Base-by-base conservation (phyloP, 352 stramenopile species). In the Pythium biforme region DNA sequence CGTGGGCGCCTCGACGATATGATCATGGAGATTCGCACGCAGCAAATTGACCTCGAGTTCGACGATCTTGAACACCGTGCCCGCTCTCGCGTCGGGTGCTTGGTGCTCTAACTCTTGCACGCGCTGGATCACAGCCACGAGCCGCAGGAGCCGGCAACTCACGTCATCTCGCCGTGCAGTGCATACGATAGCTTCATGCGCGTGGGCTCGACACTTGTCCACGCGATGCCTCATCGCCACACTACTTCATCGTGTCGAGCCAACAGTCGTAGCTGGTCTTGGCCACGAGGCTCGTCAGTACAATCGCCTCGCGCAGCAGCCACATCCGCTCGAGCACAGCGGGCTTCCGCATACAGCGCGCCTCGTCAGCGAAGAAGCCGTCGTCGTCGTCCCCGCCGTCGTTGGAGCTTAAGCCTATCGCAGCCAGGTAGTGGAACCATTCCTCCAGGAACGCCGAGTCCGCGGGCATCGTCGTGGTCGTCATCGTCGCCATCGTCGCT, bases 211-310 rank as follows among this genome's bases (percentile, higher is more conserved):
- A n/a, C n/a, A n/a, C n/a, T n/a, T n/a, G n/a, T n/a, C n/a, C n/a
- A n/a, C n/a, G n/a, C n/a, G n/a, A n/a, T n/a, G n/a, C n/a, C n/a
- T n/a, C n/a, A 14, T 41, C 34, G 34, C 34, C 34, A 41, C 7
- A 48, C 41, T 57, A 20, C 3, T 15, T 20, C 20, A 47, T 15
- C 19, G 34, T 31, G 4, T 2, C 12, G 22, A 57, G 20, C 50
- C 50, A 57, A 6, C 9, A 34, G 31, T 31, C 33, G 20, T 33
- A 57, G n/a, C 47, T 33, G 11, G 40, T 26, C 27, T 57, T n/a
- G 4, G 50, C 50, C 15, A 57, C 31, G 14, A 57, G 8, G 34
- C 33, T 57, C 33, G 50, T 57, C n/a, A 57, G 50, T n/a, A 57
- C 9, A 4, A 57, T 25, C 5, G 50, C 31, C 34, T 57, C 50